Base-by-base conservation (phyloP, 2,329 filamentous ascomycete species). In the Teratosphaeria viscida region DNA sequence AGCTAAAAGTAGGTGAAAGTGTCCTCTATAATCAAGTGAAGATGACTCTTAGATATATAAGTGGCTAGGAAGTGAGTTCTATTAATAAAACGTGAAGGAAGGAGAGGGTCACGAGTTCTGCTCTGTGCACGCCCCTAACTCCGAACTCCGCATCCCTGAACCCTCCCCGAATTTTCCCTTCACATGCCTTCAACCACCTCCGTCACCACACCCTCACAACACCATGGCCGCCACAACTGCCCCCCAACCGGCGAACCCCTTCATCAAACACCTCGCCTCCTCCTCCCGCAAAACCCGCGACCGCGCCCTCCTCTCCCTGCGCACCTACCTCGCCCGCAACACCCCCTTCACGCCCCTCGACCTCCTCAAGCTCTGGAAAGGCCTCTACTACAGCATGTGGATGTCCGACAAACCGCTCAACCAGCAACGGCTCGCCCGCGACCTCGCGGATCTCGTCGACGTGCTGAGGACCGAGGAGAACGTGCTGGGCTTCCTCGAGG, bases 301-400 rank as follows among this genome's bases (percentile, higher is more conserved):
- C 55, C 59, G 55, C 71, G 82, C 87, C 63, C 82, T 96, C 72
- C 77, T 82, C 57, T 89, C 88, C 55, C 85, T 97, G 32, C 84
- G 85, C 65, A 82, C 84, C 56, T 96, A 89, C 79, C 86, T 97
- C 72, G 57, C 53, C 53, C 81, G 83, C 62, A 80, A 83, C 62
- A 81, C 82, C 49, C 58, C 81, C 58, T 83, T 96, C 62, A 77
- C 83, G 19, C 78, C 83, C 49, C 74, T 88, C 65, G 91, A 96
- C 64, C 79, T 90, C 56, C 79, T 92, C 62, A 96, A 96, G 78
- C 82, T 97, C 65, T 96, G 91, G 90, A 95, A 95, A 72, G 92
- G 91, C 5, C 83, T 97, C 23, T 96, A 94, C 79, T 96, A 91
- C 80, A 85, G 83, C 82, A 77, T 58, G 77, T 96, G 90, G 87